A percentile compares a stretch with the other conserved stretches of the same genome.
phyloP scores from a whole-genome alignment of 805 yeast species.

The Myxozyma kluyveri region DNA sequence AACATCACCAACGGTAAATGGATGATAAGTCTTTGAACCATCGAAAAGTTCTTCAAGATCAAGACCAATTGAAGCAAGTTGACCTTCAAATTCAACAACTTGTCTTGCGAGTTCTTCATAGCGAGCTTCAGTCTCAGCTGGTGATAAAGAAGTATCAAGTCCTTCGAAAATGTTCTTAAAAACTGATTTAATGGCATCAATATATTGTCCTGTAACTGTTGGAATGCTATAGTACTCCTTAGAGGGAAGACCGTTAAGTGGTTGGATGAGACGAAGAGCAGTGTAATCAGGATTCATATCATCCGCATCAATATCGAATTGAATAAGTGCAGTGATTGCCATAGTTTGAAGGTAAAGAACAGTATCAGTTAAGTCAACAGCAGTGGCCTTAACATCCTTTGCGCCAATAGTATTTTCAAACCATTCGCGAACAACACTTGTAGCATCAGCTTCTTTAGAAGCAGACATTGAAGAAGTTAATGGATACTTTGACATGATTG shows the following conservation, averaged over 20 bases:
- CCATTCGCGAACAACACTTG: slow-evolving; percentile 19
- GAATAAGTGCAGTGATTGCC: slow-evolving; percentile 25
- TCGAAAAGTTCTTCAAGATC: slow-evolving; percentile 29
- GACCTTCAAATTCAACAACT: slow-evolving; percentile 25
- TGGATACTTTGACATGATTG: slow-evolving; percentile 19
- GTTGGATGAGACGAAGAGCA: slow-evolving; percentile 19
- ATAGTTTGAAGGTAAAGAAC: slow-evolving; percentile 19
- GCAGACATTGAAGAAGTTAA: neutral
- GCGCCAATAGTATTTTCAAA: slow-evolving; percentile 3
- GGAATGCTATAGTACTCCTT: slow-evolving; percentile 23
- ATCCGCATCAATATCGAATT: slow-evolving; percentile 28
- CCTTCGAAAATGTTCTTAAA: slow-evolving; percentile 23
- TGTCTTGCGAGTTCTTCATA: slow-evolving; percentile 22
- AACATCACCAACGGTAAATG: slow-evolving; percentile 18
- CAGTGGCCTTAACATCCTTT: slow-evolving; percentile 9
- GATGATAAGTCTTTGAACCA: slow-evolving; percentile 26
- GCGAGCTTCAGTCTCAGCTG: slow-evolving; percentile 15
- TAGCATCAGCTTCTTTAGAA: neutral
- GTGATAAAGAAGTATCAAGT: slow-evolving; percentile 10
- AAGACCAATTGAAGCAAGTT: slow-evolving; percentile 20
- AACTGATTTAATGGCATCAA: slow-evolving; percentile 20
- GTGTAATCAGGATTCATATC: slow-evolving; percentile 27
- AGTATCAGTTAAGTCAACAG: slow-evolving; percentile 24
- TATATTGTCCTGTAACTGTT: slow-evolving; percentile 13
- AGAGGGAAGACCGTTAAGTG: slow-evolving; percentile 29